Conservation (phyloP, 2,329 filamentous ascomycete species). For the Penicillium oxalicum region DNA sequence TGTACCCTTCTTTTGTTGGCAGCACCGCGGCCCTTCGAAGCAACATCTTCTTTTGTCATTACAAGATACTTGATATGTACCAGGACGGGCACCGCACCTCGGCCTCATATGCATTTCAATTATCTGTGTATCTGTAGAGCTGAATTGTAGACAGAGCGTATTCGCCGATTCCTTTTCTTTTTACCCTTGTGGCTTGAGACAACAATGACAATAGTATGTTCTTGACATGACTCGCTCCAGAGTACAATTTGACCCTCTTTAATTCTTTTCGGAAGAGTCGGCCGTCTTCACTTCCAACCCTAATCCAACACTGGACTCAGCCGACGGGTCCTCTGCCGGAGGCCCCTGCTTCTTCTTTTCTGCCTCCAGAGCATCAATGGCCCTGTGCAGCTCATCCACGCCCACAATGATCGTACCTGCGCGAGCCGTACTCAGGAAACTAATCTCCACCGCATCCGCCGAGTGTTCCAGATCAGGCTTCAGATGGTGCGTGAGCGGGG, state of each 20-base stretch:
- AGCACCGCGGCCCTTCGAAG: too few species aligned
- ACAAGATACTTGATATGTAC: too few species aligned
- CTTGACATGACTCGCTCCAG: too few species aligned
- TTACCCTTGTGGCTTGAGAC: too few species aligned
- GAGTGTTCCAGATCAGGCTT: slow-evolving; percentile 27
- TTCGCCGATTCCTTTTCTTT: too few species aligned
- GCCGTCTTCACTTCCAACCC: neutral
- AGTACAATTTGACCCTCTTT: neutral
- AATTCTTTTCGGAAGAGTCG: neutral
- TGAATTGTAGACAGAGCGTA: too few species aligned
- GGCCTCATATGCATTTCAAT: too few species aligned
- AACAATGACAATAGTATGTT: too few species aligned
- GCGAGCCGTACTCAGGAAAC: slow-evolving; percentile 80
- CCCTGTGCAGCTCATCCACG: slow-evolving; percentile 65
- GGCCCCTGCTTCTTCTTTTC: slow-evolving; percentile 20
- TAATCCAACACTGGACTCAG: neutral
- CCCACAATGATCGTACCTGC: slow-evolving; percentile 85
- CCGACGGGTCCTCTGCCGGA: neutral
- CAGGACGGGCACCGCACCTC: too few species aligned
- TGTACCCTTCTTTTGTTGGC: too few species aligned
- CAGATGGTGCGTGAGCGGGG: slow-evolving; percentile 25
- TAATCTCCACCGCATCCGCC: slow-evolving; percentile 62
- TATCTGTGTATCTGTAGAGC: too few species aligned
- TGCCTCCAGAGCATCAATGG: slow-evolving; percentile 60
- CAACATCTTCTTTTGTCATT: too few species aligned